Percentiles rank a stretch among this genome's conserved stretches.
Evolutionary conservation across 139 green algal species (phyloP).

Genomic region (Volvox reticuliferus): DNA sequence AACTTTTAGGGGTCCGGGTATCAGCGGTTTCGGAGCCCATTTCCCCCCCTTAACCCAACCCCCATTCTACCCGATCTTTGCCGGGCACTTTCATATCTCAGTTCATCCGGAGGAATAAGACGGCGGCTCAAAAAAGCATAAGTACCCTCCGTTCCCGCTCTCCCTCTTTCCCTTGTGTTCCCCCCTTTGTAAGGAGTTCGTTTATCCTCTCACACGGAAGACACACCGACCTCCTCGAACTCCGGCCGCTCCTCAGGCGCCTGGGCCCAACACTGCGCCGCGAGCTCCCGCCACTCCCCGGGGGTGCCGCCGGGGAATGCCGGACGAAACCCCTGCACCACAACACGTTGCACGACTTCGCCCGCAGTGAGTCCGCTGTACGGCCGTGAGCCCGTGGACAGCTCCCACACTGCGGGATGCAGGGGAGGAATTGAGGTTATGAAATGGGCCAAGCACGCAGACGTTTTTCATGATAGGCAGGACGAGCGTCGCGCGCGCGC

Average conservation of each 20-base stretch:
- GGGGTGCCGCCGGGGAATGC: conserved; percentile 13
- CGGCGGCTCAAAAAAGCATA: too few relatives aligned
- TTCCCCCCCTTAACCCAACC: too few relatives aligned
- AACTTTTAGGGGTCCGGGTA: too few relatives aligned
- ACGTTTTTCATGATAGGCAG: too few relatives aligned
- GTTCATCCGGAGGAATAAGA: too few relatives aligned
- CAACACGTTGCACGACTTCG: conserved; percentile 51
- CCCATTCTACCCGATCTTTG: too few relatives aligned
- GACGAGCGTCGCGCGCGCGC: too few relatives aligned
- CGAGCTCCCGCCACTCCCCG: conserved; percentile 20
- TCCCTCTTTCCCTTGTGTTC: not conserved
- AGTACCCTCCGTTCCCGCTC: not conserved
- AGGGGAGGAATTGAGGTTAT: not conserved
- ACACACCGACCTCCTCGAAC: conserved; percentile 15
- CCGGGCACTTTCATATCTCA: too few relatives aligned
- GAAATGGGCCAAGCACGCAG: too few relatives aligned
- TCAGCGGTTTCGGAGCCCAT: too few relatives aligned
- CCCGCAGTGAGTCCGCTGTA: conserved; percentile 41
- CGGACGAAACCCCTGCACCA: conserved; percentile 14
- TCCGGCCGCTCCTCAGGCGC: conserved; percentile 11
- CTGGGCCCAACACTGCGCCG: conserved; percentile 33
- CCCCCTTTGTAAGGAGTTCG: not conserved
- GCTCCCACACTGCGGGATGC: conserved; percentile 37
- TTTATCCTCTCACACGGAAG: too few relatives aligned
- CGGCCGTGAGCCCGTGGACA: conserved; percentile 21